Percentiles rank a stretch among this genome's conserved stretches.
phyloP scores from a whole-genome alignment of 768 basidiomycete genomes.

The Boletus sensibilis region DNA sequence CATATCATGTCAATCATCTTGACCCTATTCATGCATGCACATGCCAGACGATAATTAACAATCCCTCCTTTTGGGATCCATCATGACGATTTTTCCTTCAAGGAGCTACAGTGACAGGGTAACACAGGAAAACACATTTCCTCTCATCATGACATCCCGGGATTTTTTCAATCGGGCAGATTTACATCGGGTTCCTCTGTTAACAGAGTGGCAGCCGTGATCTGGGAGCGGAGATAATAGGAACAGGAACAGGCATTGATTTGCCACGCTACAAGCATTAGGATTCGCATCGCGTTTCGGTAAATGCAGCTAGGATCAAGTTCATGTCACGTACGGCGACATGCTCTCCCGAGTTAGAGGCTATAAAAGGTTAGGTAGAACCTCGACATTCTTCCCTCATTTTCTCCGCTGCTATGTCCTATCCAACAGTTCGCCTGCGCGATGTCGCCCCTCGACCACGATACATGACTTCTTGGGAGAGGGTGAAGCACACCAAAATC shows the following conservation, averaged over 20 bases:
- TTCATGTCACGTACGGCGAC: not conserved
- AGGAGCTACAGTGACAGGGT: too few relatives aligned
- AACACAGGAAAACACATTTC: too few relatives aligned
- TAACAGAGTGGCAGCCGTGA: not conserved
- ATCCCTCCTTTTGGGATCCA: too few relatives aligned
- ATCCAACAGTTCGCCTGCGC: slow-evolving; percentile 36
- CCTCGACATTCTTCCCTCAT: not conserved
- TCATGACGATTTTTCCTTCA: too few relatives aligned
- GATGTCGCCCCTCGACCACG: slow-evolving; percentile 42
- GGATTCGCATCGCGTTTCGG: slow-evolving; percentile 1
- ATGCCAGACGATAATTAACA: too few relatives aligned
- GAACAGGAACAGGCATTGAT: not conserved
- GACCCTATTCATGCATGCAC: too few relatives aligned
- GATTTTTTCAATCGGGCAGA: not conserved
- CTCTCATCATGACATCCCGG: too few relatives aligned
- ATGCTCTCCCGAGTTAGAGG: not conserved
- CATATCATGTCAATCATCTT: too few relatives aligned
- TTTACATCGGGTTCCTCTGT: not conserved
- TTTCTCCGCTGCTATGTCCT: slow-evolving; percentile 18
- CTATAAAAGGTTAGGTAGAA: slow-evolving; percentile 10
- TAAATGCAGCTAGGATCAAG: not conserved
- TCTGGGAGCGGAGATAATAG: not conserved
- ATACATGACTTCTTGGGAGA: slow-evolving; percentile 49
- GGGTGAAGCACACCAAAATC: slow-evolving; percentile 40
- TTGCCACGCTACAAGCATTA: not conserved